phyloP scores from a whole-genome alignment of 2,329 filamentous ascomycete genomes.

The Emergomyces africanus region DNA sequence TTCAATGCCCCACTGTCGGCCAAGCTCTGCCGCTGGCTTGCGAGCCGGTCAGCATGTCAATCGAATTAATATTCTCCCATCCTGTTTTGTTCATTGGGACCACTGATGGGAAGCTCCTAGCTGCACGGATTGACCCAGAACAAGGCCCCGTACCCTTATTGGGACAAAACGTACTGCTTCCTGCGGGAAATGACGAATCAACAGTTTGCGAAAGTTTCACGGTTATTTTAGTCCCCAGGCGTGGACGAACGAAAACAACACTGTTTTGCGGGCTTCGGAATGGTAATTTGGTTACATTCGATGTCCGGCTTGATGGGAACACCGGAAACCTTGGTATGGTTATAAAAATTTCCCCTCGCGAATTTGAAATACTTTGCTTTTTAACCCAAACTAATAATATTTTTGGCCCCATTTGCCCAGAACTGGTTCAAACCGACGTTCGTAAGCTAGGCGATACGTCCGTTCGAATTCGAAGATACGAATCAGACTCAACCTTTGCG shows the following conservation, averaged over 20 bases:
- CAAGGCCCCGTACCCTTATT: constrained; percentile 13
- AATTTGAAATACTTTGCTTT: constrained; percentile 2
- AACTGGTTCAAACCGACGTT: constrained; percentile 19
- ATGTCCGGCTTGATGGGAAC: constrained; percentile 11
- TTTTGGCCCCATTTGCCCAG: constrained; percentile 14
- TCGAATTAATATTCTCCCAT: constrained; percentile 17
- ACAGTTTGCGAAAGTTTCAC: constrained; percentile 25
- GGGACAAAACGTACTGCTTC: constrained; percentile 16
- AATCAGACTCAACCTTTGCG: constrained; percentile 15
- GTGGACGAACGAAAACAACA: constrained; percentile 11
- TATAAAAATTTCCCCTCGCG: not conserved
- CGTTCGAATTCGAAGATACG: constrained; percentile 21
- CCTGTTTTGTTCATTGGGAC: constrained; percentile 29
- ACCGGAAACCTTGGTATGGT: constrained; percentile 17
- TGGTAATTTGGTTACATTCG: constrained; percentile 27
- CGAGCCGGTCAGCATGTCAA: constrained; percentile 25
- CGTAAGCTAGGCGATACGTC: constrained; percentile 25
- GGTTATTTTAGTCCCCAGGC: constrained; percentile 13
- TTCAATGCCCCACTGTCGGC: constrained; percentile 15
- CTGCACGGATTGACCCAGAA: constrained; percentile 16
- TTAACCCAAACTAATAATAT: constrained; percentile 8
- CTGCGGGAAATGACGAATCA: constrained; percentile 17
- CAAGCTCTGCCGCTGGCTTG: constrained; percentile 16
- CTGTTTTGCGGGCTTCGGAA: constrained; percentile 36
- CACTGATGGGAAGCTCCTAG: constrained; percentile 23